Evolutionary conservation across 2,329 filamentous ascomycete species (phyloP), one percentile per base, ranked within the genome.

Genomic region (Penicillium sp.): DNA sequence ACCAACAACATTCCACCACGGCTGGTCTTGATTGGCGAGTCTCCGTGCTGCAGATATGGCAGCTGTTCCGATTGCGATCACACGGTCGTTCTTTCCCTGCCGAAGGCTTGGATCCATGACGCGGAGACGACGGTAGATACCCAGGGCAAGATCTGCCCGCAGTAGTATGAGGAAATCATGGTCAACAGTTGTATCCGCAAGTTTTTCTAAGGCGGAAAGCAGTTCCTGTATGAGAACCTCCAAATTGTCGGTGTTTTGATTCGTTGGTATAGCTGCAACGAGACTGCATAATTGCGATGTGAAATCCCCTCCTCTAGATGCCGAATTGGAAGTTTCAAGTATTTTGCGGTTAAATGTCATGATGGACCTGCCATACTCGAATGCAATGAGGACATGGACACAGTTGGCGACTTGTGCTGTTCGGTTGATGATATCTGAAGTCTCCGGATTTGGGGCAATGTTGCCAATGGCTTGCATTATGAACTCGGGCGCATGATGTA

Each of bases 1-100:
- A 48, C 73, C 72, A 2, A 79, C 60, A 1, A 78, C 67, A 56
- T 78, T 78, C 77, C 77, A 79, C 76, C 76, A 79, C 4, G 75
- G 75, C 19, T 66, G 70, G 8, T 68, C 64, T 43, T 66, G 66
- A n/a, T 69, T 66, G 3, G 74, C 68, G 3, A 78, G 57, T 21
- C 66, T 66, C 6, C 64, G 63, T 5, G 76, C 71, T 4, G 76
- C 74, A 9, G 64, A 62, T 1, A 77, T 60, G 8, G 74, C 71
- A 22, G 63, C 59, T 26, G 67, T 69, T 1, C 76, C 75, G 19
- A 73, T 68, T 11, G 59, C 60, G 27, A 78, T 67, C 27, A 78
- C 70, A 1, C 68, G 64, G 14, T 73, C 70, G n/a, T 74, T 68
- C 21, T 71, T 70, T 24, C 71, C 70, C 59, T 73, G 76, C 16